A percentile compares a stretch with the other conserved stretches of the same genome.
These are phyloP conservation scores for Diaporthe ilicicola DNA, from an alignment of 2,329 filamentous ascomycete genomes.

Conservation along the genomic window DNA sequence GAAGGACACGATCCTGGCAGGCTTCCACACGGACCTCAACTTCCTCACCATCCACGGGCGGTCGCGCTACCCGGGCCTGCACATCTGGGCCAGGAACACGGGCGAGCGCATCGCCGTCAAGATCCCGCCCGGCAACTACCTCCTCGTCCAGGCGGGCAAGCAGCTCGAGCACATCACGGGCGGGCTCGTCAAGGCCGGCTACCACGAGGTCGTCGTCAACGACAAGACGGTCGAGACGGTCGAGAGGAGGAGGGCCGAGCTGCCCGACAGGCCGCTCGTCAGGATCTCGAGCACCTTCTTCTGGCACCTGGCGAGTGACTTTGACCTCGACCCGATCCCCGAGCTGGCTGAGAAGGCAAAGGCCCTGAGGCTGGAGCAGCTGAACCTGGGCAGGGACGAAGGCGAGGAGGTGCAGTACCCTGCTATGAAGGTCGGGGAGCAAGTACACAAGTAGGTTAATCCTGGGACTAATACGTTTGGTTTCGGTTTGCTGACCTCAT, in stretches of 20 bases:
- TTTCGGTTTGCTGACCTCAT: conserved; percentile 30
- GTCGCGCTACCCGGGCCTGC: conserved; percentile 67
- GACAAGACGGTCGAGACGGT: conserved; percentile 59
- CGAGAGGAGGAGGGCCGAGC: conserved; percentile 48
- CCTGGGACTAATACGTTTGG: neutral
- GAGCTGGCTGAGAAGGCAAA: conserved; percentile 54
- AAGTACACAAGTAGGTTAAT: conserved; percentile 61
- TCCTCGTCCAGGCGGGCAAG: conserved; percentile 70
- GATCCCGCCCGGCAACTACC: conserved; percentile 65
- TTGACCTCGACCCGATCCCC: conserved; percentile 61
- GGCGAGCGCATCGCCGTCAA: conserved; percentile 65
- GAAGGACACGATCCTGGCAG: conserved; percentile 67
- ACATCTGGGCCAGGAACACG: conserved; percentile 72
- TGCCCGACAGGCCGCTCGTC: conserved; percentile 60
- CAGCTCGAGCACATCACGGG: conserved; percentile 70
- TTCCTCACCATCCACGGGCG: conserved; percentile 72
- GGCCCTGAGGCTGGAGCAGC: conserved; percentile 55
- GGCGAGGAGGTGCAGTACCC: conserved; percentile 58
- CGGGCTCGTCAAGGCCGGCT: conserved; percentile 68
- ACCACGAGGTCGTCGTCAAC: conserved; percentile 69
- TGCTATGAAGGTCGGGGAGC: conserved; percentile 66
- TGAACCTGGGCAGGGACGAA: conserved; percentile 60
- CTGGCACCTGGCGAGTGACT: conserved; percentile 67
- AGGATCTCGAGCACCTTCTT: conserved; percentile 69
- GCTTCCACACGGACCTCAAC: conserved; percentile 72